Conservation (phyloP, 2,329 filamentous ascomycete species). For the Calonectria fujianensis region DNA sequence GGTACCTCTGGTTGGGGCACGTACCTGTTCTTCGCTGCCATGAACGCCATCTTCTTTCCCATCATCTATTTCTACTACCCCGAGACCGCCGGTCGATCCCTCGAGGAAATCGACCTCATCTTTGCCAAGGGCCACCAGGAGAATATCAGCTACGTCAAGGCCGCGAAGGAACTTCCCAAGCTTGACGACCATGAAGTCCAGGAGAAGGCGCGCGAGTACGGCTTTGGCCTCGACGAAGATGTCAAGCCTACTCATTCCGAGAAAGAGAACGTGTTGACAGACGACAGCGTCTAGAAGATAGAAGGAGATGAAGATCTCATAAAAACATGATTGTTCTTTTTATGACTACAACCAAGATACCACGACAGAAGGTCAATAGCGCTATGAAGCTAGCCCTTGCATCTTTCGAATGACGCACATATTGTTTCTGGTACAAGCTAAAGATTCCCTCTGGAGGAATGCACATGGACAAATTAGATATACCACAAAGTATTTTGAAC, state of each 20-base stretch:
- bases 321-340: background rate
- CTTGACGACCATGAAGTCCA: conserved; percentile 72
- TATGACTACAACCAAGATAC: background rate
- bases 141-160: conserved; percentile 76
- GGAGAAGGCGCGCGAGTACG: conserved; percentile 59
- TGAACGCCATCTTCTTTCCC: conserved; percentile 71
- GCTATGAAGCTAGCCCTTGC: background rate
- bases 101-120: conserved; percentile 76
- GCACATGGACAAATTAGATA: background rate
- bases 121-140: conserved; percentile 77
- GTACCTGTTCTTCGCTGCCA: conserved; percentile 69
- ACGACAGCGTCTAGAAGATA: background rate
- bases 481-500: no score
- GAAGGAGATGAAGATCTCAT: background rate
- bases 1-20: conserved; percentile 66
- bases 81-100: conserved; percentile 62
- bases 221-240: background rate
- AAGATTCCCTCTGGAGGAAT: background rate
- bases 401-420: background rate
- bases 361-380: background rate
- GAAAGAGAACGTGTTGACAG: conserved; percentile 8
- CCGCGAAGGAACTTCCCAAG: conserved; percentile 73
- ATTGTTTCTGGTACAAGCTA: background rate
- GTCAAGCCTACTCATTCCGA: conserved; percentile 5
- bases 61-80: conserved; percentile 70